Conservation (phyloP, 768 basidiomycete genomes). For the Termitomyces sp. region DNA sequence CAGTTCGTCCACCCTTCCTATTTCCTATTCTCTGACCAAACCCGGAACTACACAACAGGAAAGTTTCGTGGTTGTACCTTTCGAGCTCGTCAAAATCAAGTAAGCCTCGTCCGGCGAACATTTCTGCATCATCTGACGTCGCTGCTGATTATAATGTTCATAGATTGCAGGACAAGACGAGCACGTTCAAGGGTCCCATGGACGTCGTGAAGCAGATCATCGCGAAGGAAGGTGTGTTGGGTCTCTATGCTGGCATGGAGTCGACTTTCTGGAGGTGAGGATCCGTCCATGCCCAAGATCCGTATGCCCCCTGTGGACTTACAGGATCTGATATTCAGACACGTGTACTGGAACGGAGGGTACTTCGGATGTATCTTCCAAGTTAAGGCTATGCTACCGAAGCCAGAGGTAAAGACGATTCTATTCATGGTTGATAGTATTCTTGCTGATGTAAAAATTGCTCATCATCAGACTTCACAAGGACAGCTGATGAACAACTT, state of each 20-base stretch:
- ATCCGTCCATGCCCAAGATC: background rate
- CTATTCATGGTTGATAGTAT: background rate
- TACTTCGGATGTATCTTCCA: conserved; percentile 94
- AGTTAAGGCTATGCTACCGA: conserved; percentile 76
- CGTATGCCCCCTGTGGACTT: background rate
- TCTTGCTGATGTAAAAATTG: background rate
- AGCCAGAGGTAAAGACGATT: conserved; percentile 60
- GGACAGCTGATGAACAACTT: conserved; percentile 87
- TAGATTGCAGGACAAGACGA: conserved; percentile 90
- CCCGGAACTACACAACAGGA: conserved; percentile 45
- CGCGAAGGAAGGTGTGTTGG: conserved; percentile 75
- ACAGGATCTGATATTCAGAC: conserved; percentile 39
- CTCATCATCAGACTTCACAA: conserved; percentile 51
- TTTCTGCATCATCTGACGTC: background rate
- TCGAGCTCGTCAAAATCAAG: conserved; percentile 94
- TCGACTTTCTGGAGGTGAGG: conserved; percentile 92
- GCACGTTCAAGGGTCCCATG: conserved; percentile 87
- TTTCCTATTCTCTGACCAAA: background rate
- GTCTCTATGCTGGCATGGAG: conserved; percentile 94
- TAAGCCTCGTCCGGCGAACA: conserved; percentile 17
- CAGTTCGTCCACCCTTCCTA: conserved; percentile 35
- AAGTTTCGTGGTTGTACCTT: conserved; percentile 93
- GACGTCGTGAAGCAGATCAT: conserved; percentile 86
- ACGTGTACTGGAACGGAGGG: conserved; percentile 92
- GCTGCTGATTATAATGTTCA: background rate